Conservation (phyloP, 2,329 filamentous ascomycete species). For the Lithohypha guttulata region DNA sequence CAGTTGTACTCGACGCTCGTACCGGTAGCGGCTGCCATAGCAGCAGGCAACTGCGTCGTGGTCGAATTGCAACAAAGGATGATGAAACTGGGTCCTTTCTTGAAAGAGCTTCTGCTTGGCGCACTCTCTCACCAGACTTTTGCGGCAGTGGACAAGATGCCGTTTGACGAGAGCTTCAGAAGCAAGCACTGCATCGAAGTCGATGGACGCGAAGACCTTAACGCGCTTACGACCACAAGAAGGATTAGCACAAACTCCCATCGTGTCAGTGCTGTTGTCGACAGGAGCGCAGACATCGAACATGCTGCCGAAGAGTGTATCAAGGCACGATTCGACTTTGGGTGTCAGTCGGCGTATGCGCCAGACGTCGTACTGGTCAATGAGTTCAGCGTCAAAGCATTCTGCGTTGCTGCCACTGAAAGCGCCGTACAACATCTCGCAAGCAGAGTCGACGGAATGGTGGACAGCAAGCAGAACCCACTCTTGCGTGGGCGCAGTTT, state of each 20-base stretch:
- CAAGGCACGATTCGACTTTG: constrained; percentile 44
- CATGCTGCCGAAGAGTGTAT: constrained; percentile 44
- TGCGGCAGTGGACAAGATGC: constrained; percentile 29
- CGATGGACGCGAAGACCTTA: constrained; percentile 21
- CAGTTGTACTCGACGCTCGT: constrained; percentile 26
- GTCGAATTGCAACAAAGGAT: constrained; percentile 30
- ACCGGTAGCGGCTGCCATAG: constrained; percentile 27
- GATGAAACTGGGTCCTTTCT: constrained; percentile 26
- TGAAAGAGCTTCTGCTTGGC: constrained; percentile 30
- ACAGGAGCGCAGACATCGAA: constrained; percentile 47
- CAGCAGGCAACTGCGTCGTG: constrained; percentile 29
- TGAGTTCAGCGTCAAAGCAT: constrained; percentile 47
- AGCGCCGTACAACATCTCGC: background rate
- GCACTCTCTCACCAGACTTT: constrained; percentile 42
- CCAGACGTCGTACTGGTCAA: constrained; percentile 56
- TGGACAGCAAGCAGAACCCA: background rate
- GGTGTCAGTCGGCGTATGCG: constrained; percentile 48
- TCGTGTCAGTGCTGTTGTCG: constrained; percentile 43
- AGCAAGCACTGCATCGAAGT: constrained; percentile 13
- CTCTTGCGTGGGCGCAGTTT: background rate
- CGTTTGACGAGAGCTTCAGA: constrained; percentile 21
- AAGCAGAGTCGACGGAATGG: no score
- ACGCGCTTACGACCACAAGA: no score
- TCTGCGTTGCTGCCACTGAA: constrained; percentile 40
- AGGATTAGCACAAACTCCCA: no score